Conservation (phyloP, 352 stramenopile species). For the Globisporangium irregulare region DNA sequence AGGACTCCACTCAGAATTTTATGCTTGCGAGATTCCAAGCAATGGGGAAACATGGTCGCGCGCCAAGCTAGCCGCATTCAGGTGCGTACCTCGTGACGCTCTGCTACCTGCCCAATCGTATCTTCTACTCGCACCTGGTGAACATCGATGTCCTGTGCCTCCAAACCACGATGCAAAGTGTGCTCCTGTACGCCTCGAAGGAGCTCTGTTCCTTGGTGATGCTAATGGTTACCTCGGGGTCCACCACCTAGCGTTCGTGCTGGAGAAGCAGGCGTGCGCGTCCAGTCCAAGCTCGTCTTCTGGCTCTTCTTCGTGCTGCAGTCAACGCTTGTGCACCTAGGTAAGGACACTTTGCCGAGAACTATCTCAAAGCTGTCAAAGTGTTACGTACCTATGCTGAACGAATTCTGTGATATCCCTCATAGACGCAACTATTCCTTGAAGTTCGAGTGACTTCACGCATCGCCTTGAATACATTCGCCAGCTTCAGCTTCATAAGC, state of each 20-base stretch:
- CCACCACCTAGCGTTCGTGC: conserved; percentile 32
- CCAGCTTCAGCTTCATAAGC: not conserved
- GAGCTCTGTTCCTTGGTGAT: not conserved
- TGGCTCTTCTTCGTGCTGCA: conserved; percentile 44
- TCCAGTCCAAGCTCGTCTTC: conserved; percentile 40
- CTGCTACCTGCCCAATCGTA: not conserved
- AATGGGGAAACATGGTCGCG: no score
- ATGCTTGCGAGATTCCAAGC: no score
- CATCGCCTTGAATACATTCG: not conserved
- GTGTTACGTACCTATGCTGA: no score
- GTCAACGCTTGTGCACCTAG: conserved; percentile 32
- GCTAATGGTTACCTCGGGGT: conserved; percentile 19
- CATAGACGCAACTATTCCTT: not conserved
- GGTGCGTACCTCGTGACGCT: not conserved
- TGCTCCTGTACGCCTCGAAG: not conserved
- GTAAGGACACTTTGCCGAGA: conserved; percentile 5
- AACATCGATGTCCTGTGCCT: not conserved
- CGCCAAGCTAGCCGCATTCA: not conserved
- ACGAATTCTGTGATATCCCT: no score
- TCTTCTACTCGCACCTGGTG: not conserved
- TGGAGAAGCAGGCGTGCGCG: conserved; percentile 28
- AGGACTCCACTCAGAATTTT: no score
- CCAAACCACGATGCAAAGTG: not conserved
- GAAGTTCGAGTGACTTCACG: not conserved
- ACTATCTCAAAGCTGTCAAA: no score